Evolutionary conservation across 495 filamentous ascomycete genomes (phyloP).

Genomic region (Staphylotrichum longicolle): DNA sequence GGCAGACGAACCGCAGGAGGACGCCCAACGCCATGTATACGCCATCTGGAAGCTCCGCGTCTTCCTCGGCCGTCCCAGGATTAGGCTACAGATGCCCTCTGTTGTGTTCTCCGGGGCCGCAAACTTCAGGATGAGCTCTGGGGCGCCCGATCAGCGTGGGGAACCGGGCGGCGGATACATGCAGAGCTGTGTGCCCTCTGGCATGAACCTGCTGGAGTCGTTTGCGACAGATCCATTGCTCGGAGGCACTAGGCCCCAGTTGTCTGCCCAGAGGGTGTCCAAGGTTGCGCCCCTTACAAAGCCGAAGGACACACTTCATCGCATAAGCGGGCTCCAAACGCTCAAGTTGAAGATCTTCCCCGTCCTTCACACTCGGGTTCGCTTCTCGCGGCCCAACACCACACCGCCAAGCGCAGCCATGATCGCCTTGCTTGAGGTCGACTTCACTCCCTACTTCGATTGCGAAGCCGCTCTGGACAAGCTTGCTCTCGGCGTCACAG

Average conservation of each 20-base stretch:
- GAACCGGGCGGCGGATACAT: conserved; percentile 66
- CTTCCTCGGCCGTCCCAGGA: conserved; percentile 73
- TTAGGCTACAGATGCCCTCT: conserved; percentile 73
- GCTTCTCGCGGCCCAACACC: conserved; percentile 71
- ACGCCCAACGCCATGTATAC: conserved; percentile 53
- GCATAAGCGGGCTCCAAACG: conserved; percentile 62
- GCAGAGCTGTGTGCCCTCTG: conserved; percentile 68
- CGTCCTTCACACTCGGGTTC: conserved; percentile 77
- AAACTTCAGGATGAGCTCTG: conserved; percentile 52
- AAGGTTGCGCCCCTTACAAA: conserved; percentile 63
- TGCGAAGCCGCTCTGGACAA: conserved; percentile 68
- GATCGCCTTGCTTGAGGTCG: conserved; percentile 80
- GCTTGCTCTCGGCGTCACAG: conserved; percentile 62
- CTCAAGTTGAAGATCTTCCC: conserved; percentile 72
- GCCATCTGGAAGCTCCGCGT: conserved; percentile 79
- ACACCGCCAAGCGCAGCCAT: conserved; percentile 63
- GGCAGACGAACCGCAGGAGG: conserved; percentile 52
- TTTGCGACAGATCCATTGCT: conserved; percentile 68
- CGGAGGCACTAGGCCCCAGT: conserved; percentile 62
- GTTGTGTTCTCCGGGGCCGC: conserved; percentile 76
- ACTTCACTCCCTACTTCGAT: conserved; percentile 78
- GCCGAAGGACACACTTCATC: conserved; percentile 54
- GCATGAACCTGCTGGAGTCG: conserved; percentile 77
- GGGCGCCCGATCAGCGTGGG: conserved; percentile 49
- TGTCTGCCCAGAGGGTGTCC: conserved; percentile 77